Evolutionary conservation across 2,329 filamentous ascomycete species (phyloP).

Genomic region (Pseudohalonectria lignicola): DNA sequence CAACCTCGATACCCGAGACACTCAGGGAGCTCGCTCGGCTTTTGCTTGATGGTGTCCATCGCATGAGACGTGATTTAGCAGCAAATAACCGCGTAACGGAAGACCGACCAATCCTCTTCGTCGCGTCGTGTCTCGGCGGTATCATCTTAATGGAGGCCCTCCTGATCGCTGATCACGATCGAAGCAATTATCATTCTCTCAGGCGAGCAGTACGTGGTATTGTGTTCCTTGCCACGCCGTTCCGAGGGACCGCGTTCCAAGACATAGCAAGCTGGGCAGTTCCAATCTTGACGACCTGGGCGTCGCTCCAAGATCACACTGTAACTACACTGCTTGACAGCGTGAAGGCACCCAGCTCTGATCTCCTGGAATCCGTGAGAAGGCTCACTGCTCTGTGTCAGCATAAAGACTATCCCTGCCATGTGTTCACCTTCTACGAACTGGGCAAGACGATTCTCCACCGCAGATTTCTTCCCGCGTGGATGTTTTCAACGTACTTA

Average conservation of each 20-base stretch:
- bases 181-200: neutral
- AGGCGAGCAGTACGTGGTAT: constrained; percentile 9
- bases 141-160: constrained; percentile 6
- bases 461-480: neutral
- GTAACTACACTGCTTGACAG: neutral
- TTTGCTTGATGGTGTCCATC: constrained; percentile 13
- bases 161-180: neutral
- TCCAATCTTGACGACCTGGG: neutral
- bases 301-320: neutral
- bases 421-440: neutral
- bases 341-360: neutral
- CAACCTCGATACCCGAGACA: constrained; percentile 6
- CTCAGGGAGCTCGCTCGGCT: constrained; percentile 11
- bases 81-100: neutral
- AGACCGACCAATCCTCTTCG: constrained; percentile 15
- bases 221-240: constrained; percentile 12
- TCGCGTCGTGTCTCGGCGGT: constrained; percentile 22
- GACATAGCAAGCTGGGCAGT: neutral
- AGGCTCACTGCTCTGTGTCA: neutral
- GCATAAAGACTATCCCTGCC: neutral
- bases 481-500: neutral
- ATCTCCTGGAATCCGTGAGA: constrained; percentile 4
- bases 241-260: constrained; percentile 12
- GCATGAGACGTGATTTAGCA: constrained; percentile 4
- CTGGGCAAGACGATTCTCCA: neutral